Conservation (phyloP, 2,329 filamentous ascomycete species). For the Setomelanomma holmii region DNA sequence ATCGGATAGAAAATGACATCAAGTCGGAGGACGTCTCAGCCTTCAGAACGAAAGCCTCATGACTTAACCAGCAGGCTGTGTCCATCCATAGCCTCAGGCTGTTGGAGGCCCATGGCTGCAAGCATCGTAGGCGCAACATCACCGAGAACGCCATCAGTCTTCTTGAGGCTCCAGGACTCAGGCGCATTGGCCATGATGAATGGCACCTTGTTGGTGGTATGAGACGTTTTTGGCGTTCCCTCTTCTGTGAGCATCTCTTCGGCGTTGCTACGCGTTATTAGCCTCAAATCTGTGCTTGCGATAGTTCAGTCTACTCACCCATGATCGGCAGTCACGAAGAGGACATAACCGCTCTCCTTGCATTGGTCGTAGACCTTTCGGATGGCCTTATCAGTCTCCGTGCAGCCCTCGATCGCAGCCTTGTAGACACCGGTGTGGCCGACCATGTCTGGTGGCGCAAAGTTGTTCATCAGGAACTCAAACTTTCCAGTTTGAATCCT, state of each 20-base stretch:
- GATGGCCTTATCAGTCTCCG: conserved; percentile 92
- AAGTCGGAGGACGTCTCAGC: no score
- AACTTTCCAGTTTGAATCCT: conserved; percentile 84
- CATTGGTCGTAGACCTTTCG: conserved; percentile 90
- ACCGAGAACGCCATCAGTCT: conserved; percentile 86
- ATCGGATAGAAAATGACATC: no score
- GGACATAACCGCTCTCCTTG: conserved; percentile 89
- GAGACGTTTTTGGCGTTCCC: conserved; percentile 95
- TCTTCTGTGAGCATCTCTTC: conserved; percentile 99
- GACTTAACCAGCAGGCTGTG: conserved; percentile 81
- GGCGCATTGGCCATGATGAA: conserved; percentile 98
- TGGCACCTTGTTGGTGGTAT: conserved; percentile 97
- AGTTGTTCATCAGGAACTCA: conserved; percentile 99
- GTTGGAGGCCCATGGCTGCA: conserved; percentile 85
- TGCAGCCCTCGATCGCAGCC: conserved; percentile 83
- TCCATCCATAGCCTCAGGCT: conserved; percentile 93
- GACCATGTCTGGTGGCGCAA: conserved; percentile 98
- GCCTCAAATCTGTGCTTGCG: neutral
- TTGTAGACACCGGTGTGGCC: conserved; percentile 98
- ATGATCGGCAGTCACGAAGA: conserved; percentile 96
- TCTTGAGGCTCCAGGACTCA: conserved; percentile 83
- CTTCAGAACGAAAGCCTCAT: conserved; percentile 39
- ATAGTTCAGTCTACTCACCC: conserved; percentile 61
- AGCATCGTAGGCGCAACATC: conserved; percentile 97
- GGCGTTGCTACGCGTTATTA: conserved; percentile 70